Evolutionary conservation across 441 rosid species (phyloP).

Genomic region (Mallotus japonicus): DNA sequence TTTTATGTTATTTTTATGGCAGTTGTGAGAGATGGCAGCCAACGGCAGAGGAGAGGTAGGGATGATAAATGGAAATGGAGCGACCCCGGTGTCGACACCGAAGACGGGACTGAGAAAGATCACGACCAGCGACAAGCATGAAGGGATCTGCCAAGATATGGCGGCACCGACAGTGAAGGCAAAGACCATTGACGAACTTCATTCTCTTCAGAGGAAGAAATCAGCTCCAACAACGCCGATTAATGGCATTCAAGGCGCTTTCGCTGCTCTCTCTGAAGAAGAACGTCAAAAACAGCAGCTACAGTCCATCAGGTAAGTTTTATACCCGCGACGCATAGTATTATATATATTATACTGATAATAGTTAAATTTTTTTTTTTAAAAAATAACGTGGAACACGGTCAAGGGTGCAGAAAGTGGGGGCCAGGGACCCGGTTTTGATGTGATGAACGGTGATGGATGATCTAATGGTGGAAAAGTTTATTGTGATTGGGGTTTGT

Average conservation of each 20-base stretch:
- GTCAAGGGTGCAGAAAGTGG: not conserved
- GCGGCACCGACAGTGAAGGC: constrained; percentile 69
- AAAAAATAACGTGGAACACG: not conserved
- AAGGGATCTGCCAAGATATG: constrained; percentile 57
- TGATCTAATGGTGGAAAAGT: not conserved
- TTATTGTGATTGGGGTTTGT: not conserved
- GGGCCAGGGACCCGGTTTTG: not conserved
- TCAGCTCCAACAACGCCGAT: constrained; percentile 73
- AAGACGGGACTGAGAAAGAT: constrained; percentile 48
- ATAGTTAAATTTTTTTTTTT: no score
- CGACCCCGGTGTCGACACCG: constrained; percentile 13
- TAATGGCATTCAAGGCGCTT: constrained; percentile 36
- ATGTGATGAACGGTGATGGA: not conserved
- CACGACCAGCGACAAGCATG: constrained; percentile 47
- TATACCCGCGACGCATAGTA: not conserved
- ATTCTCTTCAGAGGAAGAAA: constrained; percentile 70
- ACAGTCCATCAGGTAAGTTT: constrained; percentile 68
- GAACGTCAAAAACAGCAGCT: constrained; percentile 75
- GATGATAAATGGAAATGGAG: constrained; percentile 29
- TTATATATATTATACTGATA: not conserved
- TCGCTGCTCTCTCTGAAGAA: constrained; percentile 53
- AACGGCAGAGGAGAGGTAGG: constrained; percentile 37
- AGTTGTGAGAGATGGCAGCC: constrained; percentile 29
- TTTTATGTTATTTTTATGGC: not conserved
- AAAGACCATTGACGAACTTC: constrained; percentile 78